A percentile compares a stretch with the other conserved stretches of the same genome.
Conservation (phyloP, 106 monocot genomes). For the Iris macrosiphon region DNA sequence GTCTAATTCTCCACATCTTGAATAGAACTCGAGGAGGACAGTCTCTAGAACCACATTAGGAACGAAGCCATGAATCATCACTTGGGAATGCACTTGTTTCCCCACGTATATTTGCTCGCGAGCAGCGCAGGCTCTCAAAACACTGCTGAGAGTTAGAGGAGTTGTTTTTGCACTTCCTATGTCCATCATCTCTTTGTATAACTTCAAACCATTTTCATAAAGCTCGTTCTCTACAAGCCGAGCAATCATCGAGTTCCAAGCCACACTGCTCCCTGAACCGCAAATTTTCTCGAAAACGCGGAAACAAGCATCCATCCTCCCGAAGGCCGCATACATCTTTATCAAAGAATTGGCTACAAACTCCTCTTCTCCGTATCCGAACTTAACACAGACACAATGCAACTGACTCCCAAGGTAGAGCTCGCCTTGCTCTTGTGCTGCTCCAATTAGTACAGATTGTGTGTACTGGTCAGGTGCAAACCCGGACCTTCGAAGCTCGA, state of each 20-base stretch:
- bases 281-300: constrained; percentile 9
- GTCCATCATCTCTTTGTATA: constrained; percentile 9
- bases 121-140: constrained; percentile 17
- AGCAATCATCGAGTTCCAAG: constrained; percentile 31
- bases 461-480: constrained; percentile 23
- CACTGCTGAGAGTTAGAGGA: constrained; percentile 25
- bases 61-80: neutral
- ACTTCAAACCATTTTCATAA: constrained; percentile 6
- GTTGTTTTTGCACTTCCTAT: constrained; percentile 10
- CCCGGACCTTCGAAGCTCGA: constrained; percentile 8
- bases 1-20: constrained; percentile 4
- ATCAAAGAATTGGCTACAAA: constrained; percentile 32
- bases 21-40: constrained; percentile 14
- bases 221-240: constrained; percentile 10
- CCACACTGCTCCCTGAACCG: neutral
- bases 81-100: constrained; percentile 10
- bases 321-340: constrained; percentile 22
- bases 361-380: constrained; percentile 19
- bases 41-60: constrained; percentile 22
- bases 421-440: neutral
- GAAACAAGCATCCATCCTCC: constrained; percentile 7
- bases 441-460: constrained; percentile 9
- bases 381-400: constrained; percentile 19
- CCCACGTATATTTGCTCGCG: constrained; percentile 1
- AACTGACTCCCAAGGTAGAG: constrained; percentile 11